Evolutionary conservation across 1,139 yeast genomes (phyloP), one percentile per base, ranked within the genome.

Genomic region (Pneumocystis murina): DNA sequence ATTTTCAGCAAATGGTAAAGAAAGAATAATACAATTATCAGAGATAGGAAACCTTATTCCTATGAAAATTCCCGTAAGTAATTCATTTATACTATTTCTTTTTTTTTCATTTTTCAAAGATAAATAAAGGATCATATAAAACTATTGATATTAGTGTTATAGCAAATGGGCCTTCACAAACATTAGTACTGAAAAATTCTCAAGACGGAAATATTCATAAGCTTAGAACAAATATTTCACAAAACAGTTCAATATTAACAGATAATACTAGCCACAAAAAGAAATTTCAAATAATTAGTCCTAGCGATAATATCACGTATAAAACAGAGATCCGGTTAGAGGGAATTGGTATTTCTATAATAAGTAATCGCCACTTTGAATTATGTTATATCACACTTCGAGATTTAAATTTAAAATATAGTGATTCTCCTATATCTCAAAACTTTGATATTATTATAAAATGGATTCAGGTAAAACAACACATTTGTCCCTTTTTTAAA

Each of bases 121-220:
- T 66, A 5, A 66, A 65, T 3, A 64, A 63, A 0, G 61, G 63
- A 14, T 43, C 63, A 62, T 75, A 77, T 1, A 82, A 84, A 63
- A 91, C 89, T 40, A 65, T 69, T 24, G 97, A 91, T 71, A 77
- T 92, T 70, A 89, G 90, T 72, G 97, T 92, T 57, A 85, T 90
- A 61, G 98, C 97, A 0, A 97, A 92, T 76, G 98, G 97, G 0
- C 96, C 97, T 0, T 84, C 92, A 0, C 97, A 90, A 72, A 85
- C 96, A 0, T 79, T 92, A 69, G 85, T 90, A 1, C 84, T 92
- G 7, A 82, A 95, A 0, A 84, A 87, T 66, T 89, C 88, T 70
- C 86, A 94, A 5, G 35, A 59, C 14, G 61, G 61, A 28, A 64
- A 64, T 61, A 54, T 38, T 24, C 17, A 60, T 24, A 35, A 40